Evolutionary conservation across 495 filamentous ascomycete species (phyloP).

Genomic region (Xeromyces bisporus): DNA sequence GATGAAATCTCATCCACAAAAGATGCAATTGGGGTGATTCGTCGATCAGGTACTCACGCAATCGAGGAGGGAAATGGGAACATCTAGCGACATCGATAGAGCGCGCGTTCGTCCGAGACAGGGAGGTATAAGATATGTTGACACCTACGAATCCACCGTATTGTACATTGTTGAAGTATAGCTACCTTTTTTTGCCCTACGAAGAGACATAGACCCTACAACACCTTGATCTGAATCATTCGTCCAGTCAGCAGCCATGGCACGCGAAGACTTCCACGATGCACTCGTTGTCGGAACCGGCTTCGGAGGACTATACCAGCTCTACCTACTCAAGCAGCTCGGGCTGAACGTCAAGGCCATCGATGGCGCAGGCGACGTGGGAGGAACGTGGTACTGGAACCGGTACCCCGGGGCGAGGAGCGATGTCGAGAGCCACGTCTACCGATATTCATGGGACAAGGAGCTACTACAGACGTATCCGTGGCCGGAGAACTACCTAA

Average conservation of each 20-base stretch:
- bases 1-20: background rate
- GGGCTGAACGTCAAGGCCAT: conserved; percentile 23
- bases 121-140: no score
- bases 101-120: background rate
- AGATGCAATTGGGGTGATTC: background rate
- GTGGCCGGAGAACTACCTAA: conserved; percentile 7
- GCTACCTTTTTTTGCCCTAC: background rate
- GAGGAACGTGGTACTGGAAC: conserved; percentile 32
- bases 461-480: conserved; percentile 9
- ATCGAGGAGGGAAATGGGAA: background rate
- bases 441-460: conserved; percentile 13
- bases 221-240: background rate
- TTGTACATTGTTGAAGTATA: background rate
- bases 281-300: conserved; percentile 37
- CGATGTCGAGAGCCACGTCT: conserved; percentile 6
- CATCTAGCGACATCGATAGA: no score
- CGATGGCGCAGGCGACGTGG: conserved; percentile 28
- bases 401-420: conserved; percentile 11
- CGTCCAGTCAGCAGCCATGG: background rate
- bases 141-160: no score
- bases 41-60: background rate
- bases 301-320: conserved; percentile 24
- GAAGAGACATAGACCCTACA: background rate
- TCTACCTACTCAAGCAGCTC: conserved; percentile 19
- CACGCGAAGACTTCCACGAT: conserved; percentile 17